A percentile compares a stretch with the other conserved stretches of the same genome.
Evolutionary conservation across 2,329 filamentous ascomycete genomes (phyloP).

Genomic region (Ophiostoma sp.): DNA sequence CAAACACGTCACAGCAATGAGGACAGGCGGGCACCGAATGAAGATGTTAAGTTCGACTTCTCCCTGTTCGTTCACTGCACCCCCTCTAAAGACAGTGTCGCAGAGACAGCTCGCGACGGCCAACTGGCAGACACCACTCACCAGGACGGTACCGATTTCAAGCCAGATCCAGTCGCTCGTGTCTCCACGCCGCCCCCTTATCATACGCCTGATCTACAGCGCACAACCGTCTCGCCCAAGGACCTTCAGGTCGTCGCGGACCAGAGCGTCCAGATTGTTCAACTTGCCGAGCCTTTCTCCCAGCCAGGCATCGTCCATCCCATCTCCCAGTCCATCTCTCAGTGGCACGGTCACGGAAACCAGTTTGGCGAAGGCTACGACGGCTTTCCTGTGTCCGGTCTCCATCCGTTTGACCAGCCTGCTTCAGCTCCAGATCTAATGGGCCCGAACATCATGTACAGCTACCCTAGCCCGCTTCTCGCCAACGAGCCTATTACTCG

Average conservation of each 20-base stretch:
- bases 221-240: not conserved
- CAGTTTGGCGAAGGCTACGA: not conserved
- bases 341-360: not conserved
- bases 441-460: not conserved
- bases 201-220: not conserved
- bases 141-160: not conserved
- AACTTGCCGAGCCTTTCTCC: not conserved
- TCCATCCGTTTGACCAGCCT: not conserved
- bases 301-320: not conserved
- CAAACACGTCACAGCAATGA: not conserved
- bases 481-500: not conserved
- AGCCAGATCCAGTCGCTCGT: not conserved
- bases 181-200: not conserved
- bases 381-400: not conserved
- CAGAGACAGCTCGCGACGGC: not conserved
- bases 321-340: too few species aligned
- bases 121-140: not conserved
- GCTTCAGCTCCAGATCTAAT: not conserved
- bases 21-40: not conserved
- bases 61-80: not conserved
- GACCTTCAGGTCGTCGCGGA: not conserved
- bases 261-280: not conserved
- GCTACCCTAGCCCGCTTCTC: not conserved
- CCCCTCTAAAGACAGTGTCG: not conserved
- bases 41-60: not conserved